Evolutionary conservation across 352 stramenopile genomes (phyloP), one percentile per base, ranked within the genome.

Genomic region (Pythium coloratum): DNA sequence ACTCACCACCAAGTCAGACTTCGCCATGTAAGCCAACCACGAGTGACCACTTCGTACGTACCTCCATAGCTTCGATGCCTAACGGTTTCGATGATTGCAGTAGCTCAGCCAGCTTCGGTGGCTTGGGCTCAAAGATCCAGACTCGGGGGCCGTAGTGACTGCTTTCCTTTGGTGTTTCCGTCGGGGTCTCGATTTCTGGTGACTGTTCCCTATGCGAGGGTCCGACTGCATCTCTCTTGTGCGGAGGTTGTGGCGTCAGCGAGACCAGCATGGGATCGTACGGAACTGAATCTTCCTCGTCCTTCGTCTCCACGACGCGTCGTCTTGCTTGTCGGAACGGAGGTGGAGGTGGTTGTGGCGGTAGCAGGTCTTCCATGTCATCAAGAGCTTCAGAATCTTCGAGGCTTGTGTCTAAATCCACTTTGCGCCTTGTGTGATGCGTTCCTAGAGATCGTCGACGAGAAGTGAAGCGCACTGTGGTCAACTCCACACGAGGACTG

Each of bases 281-380:
- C 2, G 69, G 71, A 26, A 81, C 61, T 3, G 78, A 83, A 47
- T 90, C 81, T 76, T 92, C 81, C n/a, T 75, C 55, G n/a, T 59
- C 62, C 33, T 69, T 65, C 6, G 28, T 30, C 58, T 50, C 24
- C 61, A 44, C 38, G 72, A 57, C 24, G 13, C 3, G 12, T 50
- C 20, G 6, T 20, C 46, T 57, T 36, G 7, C 7, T 20, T 18
- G 28, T 4, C 56, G 55, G 8, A 33, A 60, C 26, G 16, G 51
- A 20, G 32, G 24, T 51, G 50, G 57, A 14, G 53, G 66, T 10
- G 81, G 85, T 24, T 72, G 71, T 8, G 80, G 80, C 24, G 81
- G 72, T 6, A 92, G 54, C 24, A 94, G 32, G 38, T 92, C 84
- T 59, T 92, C 82, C 50, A 91, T 86, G 50, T 89, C 81, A 2